Evolutionary conservation across 768 basidiomycete genomes (phyloP).

Genomic region (Suillus alpinus): DNA sequence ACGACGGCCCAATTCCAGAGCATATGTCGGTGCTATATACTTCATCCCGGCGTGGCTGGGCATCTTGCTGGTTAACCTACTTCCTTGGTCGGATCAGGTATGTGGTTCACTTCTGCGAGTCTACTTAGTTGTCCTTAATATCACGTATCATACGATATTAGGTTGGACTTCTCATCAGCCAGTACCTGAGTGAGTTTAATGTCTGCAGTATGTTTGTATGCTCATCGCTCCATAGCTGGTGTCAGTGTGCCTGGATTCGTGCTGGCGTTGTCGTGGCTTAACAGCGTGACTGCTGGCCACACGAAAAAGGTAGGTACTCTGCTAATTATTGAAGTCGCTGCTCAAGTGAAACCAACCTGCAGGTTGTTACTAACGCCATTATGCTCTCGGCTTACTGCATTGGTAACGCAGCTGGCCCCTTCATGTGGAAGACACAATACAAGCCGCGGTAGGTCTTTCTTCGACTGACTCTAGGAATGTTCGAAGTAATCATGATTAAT

Average conservation of each 20-base stretch:
- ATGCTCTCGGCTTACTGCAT: constrained; percentile 63
- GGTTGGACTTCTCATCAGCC: constrained; percentile 49
- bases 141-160: neutral
- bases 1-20: constrained; percentile 49
- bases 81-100: constrained; percentile 62
- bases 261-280: constrained; percentile 57
- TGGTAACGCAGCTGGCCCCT: constrained; percentile 61
- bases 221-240: constrained; percentile 25
- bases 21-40: constrained; percentile 52
- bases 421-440: constrained; percentile 69
- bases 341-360: neutral
- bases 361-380: constrained; percentile 56
- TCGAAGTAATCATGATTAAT: neutral
- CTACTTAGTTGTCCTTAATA: neutral
- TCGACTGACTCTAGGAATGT: neutral
- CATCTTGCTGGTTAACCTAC: constrained; percentile 51
- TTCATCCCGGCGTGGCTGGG: constrained; percentile 63
- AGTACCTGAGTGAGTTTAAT: constrained; percentile 45
- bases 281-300: constrained; percentile 59
- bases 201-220: neutral
- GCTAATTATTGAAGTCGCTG: neutral
- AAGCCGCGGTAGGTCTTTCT: constrained; percentile 44
- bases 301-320: constrained; percentile 49
- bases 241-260: constrained; percentile 58
- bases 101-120: neutral